These are phyloP conservation scores for Fibroporia radiculosa DNA, from an alignment of 768 basidiomycete genomes.

Conservation along the genomic window DNA sequence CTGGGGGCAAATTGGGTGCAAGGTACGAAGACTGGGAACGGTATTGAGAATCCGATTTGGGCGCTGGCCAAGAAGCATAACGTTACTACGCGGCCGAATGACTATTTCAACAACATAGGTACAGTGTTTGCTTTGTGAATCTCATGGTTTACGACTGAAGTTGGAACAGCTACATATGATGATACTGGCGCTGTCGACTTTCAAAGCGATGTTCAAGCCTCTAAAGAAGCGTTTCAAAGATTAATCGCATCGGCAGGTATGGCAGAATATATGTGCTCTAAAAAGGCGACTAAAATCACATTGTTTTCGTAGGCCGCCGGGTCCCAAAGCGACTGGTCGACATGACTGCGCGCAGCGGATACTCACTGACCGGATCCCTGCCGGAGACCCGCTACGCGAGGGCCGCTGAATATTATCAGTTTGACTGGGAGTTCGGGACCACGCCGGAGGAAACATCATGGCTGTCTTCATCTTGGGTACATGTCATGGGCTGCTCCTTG, in stretches of 20 bases:
- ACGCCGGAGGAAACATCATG: conserved; percentile 57
- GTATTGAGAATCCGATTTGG: conserved; percentile 54
- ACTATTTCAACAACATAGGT: conserved; percentile 36
- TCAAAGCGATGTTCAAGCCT: conserved; percentile 33
- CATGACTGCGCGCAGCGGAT: conserved; percentile 44
- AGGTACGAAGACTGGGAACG: conserved; percentile 38
- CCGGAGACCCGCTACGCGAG: conserved; percentile 36
- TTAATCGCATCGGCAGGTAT: conserved; percentile 41
- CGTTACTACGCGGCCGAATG: conserved; percentile 36
- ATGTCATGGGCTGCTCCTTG: too few species aligned
- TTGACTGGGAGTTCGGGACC: conserved; percentile 45
- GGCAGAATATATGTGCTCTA: background rate
- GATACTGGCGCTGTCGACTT: conserved; percentile 42
- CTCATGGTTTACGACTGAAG: background rate
- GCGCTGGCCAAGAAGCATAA: conserved; percentile 48
- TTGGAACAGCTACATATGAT: conserved; percentile 44
- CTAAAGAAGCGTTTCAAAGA: conserved; percentile 31
- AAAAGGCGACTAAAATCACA: background rate
- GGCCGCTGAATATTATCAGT: conserved; percentile 52
- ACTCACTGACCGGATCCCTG: conserved; percentile 40
- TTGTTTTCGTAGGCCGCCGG: conserved; percentile 30
- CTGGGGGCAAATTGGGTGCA: conserved; percentile 56
- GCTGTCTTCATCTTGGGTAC: conserved; percentile 58
- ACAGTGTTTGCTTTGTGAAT: background rate
- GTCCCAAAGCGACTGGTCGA: conserved; percentile 44